Evolutionary conservation across 179 eudicot genomes (phyloP).

Genomic region (Beta corolliflora): DNA sequence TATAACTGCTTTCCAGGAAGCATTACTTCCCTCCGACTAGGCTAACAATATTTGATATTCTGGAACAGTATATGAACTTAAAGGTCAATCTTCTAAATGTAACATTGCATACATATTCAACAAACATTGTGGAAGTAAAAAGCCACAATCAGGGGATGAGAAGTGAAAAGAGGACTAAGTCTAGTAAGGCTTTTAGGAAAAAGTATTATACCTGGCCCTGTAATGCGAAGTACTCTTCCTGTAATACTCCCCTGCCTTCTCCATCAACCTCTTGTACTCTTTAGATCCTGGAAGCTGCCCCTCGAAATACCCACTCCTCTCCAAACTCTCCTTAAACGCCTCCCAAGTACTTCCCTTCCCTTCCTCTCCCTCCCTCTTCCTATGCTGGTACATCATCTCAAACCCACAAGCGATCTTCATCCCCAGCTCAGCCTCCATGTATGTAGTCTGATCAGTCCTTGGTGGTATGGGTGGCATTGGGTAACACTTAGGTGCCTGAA

Average conservation of each 20-base stretch:
- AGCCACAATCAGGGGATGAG: too few relatives aligned
- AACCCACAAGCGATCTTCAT: constrained; percentile 94
- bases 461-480: constrained; percentile 89
- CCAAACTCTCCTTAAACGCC: constrained; percentile 68
- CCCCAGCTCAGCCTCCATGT: constrained; percentile 82
- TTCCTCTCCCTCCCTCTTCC: constrained; percentile 62
- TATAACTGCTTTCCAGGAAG: background rate
- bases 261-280: constrained; percentile 78
- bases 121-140: background rate
- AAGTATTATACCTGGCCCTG: constrained; percentile 58
- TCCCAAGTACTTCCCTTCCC: constrained; percentile 91
- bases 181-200: background rate
- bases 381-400: constrained; percentile 90
- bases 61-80: background rate
- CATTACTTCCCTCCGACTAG: background rate
- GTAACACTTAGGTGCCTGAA: constrained; percentile 85
- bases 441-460: constrained; percentile 49
- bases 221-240: constrained; percentile 57
- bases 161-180: background rate
- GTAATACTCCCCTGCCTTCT: constrained; percentile 77
- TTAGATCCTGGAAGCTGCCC: constrained; percentile 79
- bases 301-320: constrained; percentile 68
- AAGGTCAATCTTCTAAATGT: background rate
- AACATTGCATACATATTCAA: background rate
- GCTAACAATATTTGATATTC: background rate